These are phyloP conservation scores for Cutaneotrichosporon arboriforme DNA, from an alignment of 1,284 basidiomycete genomes.

Conservation along the genomic window DNA sequence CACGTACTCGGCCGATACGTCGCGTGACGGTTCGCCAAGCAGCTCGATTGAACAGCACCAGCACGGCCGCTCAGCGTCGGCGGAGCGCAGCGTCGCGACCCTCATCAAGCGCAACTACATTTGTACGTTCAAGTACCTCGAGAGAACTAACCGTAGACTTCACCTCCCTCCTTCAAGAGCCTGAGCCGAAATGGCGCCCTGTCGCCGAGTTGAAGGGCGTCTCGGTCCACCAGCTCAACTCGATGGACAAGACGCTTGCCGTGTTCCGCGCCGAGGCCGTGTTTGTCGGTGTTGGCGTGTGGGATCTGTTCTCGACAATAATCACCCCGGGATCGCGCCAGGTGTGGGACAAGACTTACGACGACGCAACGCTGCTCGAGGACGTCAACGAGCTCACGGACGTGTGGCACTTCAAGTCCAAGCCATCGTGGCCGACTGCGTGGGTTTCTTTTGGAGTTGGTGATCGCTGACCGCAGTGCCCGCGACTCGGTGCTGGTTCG, in stretches of 20 bases:
- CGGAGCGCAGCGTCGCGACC: conserved; percentile 71
- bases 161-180: conserved; percentile 92
- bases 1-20: conserved; percentile 25
- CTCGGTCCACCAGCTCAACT: conserved; percentile 90
- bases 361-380: conserved; percentile 76
- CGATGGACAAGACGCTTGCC: conserved; percentile 93
- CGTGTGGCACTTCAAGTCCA: conserved; percentile 83
- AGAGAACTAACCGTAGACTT: conserved; percentile 58
- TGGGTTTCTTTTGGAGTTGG: conserved; percentile 52
- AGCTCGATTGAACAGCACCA: conserved; percentile 14
- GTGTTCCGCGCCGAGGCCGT: conserved; percentile 96
- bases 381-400: conserved; percentile 89
- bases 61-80: conserved; percentile 57
- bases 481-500: conserved; percentile 85
- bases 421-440: conserved; percentile 86
- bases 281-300: conserved; percentile 91
- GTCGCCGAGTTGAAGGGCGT: conserved; percentile 82
- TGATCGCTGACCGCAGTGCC: conserved; percentile 54
- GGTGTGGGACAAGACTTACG: conserved; percentile 86
- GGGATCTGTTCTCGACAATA: conserved; percentile 91
- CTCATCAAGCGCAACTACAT: conserved; percentile 91
- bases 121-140: conserved; percentile 44
- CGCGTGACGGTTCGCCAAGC: conserved; percentile 14
- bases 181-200: conserved; percentile 90
- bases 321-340: conserved; percentile 72